Conservation (phyloP, 2,329 filamentous ascomycete genomes). For the Colletotrichum plurivorum region DNA sequence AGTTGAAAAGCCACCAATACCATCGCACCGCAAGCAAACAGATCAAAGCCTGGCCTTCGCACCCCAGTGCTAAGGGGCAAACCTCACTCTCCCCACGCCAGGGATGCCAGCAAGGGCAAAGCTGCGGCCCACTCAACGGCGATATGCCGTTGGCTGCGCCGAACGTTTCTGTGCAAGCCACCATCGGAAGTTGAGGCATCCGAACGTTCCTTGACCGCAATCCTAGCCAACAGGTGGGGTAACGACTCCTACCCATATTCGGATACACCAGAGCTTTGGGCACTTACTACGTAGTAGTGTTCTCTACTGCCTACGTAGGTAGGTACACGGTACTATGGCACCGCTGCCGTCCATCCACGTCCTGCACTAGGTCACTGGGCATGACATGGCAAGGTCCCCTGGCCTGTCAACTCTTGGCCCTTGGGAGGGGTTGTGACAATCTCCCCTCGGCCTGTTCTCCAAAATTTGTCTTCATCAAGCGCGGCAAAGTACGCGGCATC, state of each 20-base stretch:
- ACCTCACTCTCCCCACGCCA: constrained; percentile 3
- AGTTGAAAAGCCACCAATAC: constrained; percentile 28
- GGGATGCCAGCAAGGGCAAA: constrained; percentile 8
- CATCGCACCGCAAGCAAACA: constrained; percentile 30
- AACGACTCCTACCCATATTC: no score
- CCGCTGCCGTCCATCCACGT: constrained; percentile 8
- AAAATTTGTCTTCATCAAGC: constrained; percentile 18
- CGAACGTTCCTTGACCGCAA: not conserved
- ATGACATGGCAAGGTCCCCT: not conserved
- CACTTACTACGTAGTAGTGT: no score
- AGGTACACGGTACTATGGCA: not conserved
- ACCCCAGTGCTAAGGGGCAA: not conserved
- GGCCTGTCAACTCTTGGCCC: constrained; percentile 1
- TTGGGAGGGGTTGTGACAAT: not conserved
- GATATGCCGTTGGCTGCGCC: constrained; percentile 1
- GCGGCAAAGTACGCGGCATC: not conserved
- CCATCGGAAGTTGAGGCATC: not conserved
- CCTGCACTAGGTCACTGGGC: not conserved
- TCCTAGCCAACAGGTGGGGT: not conserved
- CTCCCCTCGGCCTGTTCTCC: constrained; percentile 3
- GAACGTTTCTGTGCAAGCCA: constrained; percentile 6
- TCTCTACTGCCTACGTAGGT: no score
- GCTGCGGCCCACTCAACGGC: not conserved
- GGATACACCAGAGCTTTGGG: no score
- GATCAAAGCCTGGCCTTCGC: constrained; percentile 16